Conservation (phyloP, 352 stramenopile genomes). For the Elongisporangium anandrum region DNA sequence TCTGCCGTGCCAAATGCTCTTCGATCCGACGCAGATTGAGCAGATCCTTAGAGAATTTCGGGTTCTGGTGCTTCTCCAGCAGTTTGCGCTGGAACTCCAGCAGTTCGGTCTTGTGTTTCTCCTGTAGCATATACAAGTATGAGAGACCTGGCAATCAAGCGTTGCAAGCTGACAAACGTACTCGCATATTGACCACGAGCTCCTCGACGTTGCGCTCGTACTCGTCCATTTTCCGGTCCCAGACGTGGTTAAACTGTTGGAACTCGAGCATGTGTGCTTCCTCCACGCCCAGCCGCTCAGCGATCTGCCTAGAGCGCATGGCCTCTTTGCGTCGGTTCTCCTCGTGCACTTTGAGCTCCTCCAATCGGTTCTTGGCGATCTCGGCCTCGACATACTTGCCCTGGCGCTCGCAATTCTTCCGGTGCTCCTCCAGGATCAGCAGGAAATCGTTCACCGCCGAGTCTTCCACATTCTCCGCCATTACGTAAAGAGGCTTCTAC, state of each 20-base stretch:
- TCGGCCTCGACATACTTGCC: conserved; percentile 97
- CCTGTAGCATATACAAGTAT: conserved; percentile 20
- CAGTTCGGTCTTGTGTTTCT: conserved; percentile 84
- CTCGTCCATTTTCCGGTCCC: conserved; percentile 95
- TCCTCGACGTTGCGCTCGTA: conserved; percentile 92
- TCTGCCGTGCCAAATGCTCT: conserved; percentile 89
- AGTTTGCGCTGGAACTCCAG: conserved; percentile 92
- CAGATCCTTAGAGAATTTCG: conserved; percentile 94
- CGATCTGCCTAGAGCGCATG: conserved; percentile 94
- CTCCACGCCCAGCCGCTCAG: conserved; percentile 92
- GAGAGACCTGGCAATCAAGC: background rate
- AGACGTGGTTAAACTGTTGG: conserved; percentile 96
- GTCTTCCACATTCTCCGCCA: conserved; percentile 63
- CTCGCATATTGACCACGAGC: conserved; percentile 89
- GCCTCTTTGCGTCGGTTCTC: conserved; percentile 93
- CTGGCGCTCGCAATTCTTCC: conserved; percentile 96
- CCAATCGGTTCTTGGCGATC: conserved; percentile 94
- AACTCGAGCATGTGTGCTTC: conserved; percentile 98
- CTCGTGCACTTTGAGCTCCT: conserved; percentile 96
- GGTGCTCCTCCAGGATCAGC: conserved; percentile 92
- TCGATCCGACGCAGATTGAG: conserved; percentile 93
- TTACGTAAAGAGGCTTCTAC: conserved; percentile 5
- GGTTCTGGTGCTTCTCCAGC: conserved; percentile 87
- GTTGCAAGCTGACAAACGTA: conserved; percentile 4
- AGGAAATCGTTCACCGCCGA: conserved; percentile 85